Percentiles rank a stretch among this genome's conserved stretches.
These are phyloP conservation scores for Neotropicomus parvogracilis DNA, from an alignment of 1,284 basidiomycete species.

Conservation along the genomic window DNA sequence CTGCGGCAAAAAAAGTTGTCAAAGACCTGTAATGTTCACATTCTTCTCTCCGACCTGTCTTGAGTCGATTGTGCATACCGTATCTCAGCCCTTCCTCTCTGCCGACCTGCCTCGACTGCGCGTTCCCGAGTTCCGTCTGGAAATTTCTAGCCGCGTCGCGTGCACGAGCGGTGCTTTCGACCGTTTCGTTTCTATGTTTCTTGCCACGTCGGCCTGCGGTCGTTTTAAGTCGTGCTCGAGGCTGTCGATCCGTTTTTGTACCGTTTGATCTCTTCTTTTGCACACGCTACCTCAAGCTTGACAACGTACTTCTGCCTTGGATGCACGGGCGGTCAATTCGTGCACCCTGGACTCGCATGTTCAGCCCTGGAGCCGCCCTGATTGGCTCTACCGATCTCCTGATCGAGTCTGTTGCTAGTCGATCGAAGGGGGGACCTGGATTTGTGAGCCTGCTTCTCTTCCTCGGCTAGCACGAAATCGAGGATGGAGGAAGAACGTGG, in stretches of 20 bases:
- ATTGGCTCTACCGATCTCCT: slow-evolving; percentile 52
- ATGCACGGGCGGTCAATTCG: no score
- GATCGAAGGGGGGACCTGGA: slow-evolving; percentile 47
- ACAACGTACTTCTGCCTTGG: slow-evolving; percentile 43
- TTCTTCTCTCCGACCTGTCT: slow-evolving; percentile 42
- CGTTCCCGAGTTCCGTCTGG: slow-evolving; percentile 45
- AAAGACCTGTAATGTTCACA: slow-evolving; percentile 49
- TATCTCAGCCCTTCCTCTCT: no score
- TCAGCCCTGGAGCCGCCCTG: no score
- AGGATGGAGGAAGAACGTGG: no score
- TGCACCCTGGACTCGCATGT: no score
- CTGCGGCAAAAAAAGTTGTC: slow-evolving; percentile 49
- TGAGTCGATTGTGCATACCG: no score
- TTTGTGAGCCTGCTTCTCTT: no score
- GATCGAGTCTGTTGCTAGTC: slow-evolving; percentile 53
- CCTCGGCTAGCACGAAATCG: no score
- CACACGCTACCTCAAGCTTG: no score
- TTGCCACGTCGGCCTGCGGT: slow-evolving; percentile 41
- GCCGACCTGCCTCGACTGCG: no score
- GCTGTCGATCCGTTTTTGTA: slow-evolving; percentile 50
- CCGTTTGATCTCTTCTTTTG: slow-evolving; percentile 49
- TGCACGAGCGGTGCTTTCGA: slow-evolving; percentile 45
- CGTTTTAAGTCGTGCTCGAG: no score
- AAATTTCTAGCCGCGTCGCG: slow-evolving; percentile 46
- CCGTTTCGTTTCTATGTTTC: slow-evolving; percentile 45